Base-by-base conservation (phyloP, 1,139 yeast species). In the Arxiozyma slooffiae region DNA sequence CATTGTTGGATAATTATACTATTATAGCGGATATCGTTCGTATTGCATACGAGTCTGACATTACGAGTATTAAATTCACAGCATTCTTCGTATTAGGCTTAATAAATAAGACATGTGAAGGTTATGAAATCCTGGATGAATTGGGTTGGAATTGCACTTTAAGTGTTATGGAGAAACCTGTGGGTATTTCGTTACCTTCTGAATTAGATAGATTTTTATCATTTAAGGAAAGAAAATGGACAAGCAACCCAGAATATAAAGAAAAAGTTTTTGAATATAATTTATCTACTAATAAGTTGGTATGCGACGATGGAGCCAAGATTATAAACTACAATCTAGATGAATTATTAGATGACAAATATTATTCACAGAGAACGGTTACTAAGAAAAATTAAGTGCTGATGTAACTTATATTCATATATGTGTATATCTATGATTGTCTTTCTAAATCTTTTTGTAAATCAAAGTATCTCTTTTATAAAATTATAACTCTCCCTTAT, bases 121-220 rank as follows among this genome's bases (percentile, higher is more conserved):
- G 97, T 0, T 75, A 81, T 37, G 97, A 89, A 60, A 79, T 89
- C n/a, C 69, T 90, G 49, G 96, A 87, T 61, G 96, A 88, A 59
- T 70, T 76, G 50, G 81, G 81, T 1, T 90, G 97, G 97, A 71
- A 72, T 26, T 77, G 85, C 20, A 80, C 80, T 23, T 65, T 78
- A 41, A 78, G 81, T 53, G 70, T 73, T 4, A 75, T 75, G 59
- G 75, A 78, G 17, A 67, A 70, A 7, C 81, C 89, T 1, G 61
- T 74, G 23, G 81, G 86, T 9, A 67, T 82, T 42, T 72, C 81
- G n/a, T 68, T 80, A 44, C 89, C 90, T 2, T 61, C 59, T 36
- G 58, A 66, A 16, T 44, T 69, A 16, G 59, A 57, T 44, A 56
- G 49, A 38, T 60, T 66, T 39, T 51, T 66, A 20, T 59, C 62